Evolutionary conservation across 78 protist genomes (phyloP).

Genomic region (Dictyostelium intermedium): DNA sequence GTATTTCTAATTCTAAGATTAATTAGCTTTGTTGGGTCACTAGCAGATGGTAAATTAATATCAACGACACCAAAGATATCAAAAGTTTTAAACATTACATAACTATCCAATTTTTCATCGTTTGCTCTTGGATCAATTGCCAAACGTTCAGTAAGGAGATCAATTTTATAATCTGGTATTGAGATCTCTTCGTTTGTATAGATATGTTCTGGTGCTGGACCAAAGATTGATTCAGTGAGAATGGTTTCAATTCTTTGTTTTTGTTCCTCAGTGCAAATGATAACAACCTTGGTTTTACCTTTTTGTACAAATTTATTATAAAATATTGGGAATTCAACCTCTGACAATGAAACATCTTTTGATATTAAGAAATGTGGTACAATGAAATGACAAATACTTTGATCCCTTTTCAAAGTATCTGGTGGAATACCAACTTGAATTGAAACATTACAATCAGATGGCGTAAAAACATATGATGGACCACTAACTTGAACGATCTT

Average conservation of each 20-base stretch:
- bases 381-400: background rate
- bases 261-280: conserved; percentile 32
- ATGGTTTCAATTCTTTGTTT: conserved; percentile 40
- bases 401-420: conserved; percentile 83
- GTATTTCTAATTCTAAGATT: conserved; percentile 6
- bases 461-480: background rate
- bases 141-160: conserved; percentile 37
- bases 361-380: conserved; percentile 71
- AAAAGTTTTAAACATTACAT: conserved; percentile 21
- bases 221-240: conserved; percentile 70
- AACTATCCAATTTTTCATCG: conserved; percentile 22
- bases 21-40: background rate
- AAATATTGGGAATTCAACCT: conserved; percentile 73
- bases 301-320: conserved; percentile 48
- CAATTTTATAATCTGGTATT: conserved; percentile 35
- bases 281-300: conserved; percentile 30
- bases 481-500: background rate
- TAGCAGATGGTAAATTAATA: background rate
- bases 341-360: conserved; percentile 57
- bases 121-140: conserved; percentile 18
- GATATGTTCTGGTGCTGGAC: conserved; percentile 50
- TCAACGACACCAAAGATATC: background rate
- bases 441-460: conserved; percentile 15
- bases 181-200: conserved; percentile 45
- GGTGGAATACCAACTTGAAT: conserved; percentile 89